phyloP scores from a whole-genome alignment of 176 grass and related monocot genomes.

The Pontederia crassipes region DNA sequence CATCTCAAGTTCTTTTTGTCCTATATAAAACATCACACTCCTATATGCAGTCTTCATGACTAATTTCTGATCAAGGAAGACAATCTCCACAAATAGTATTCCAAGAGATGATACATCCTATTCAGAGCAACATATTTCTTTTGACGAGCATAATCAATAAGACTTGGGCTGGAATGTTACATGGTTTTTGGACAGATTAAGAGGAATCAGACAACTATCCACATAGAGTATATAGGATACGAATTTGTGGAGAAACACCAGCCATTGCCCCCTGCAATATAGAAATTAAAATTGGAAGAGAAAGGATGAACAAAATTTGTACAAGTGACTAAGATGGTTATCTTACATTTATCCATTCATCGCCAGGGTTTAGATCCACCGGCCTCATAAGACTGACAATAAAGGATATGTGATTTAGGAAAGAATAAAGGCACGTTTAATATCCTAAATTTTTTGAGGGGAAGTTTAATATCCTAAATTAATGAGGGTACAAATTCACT shows the following conservation, averaged over 20 bases:
- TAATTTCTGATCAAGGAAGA: constrained; percentile 41
- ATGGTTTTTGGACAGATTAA: no score
- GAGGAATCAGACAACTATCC: background rate
- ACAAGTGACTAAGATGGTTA: background rate
- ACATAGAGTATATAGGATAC: constrained; percentile 40
- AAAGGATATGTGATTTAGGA: constrained; percentile 16
- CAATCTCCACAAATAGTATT: background rate
- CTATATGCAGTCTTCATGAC: constrained; percentile 84
- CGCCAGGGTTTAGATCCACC: constrained; percentile 64
- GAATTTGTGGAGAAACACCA: constrained; percentile 72
- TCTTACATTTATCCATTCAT: constrained; percentile 91
- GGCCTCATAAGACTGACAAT: constrained; percentile 57
- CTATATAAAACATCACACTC: constrained; percentile 83
- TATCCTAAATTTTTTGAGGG: background rate
- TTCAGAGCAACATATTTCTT: no score
- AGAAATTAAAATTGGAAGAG: background rate
- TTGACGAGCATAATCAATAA: no score
- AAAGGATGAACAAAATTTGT: constrained; percentile 4
- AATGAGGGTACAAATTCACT: no score
- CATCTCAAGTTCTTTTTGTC: constrained; percentile 92
- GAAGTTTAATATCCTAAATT: background rate
- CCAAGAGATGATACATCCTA: background rate
- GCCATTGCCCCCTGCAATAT: constrained; percentile 65
- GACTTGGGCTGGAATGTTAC: no score
- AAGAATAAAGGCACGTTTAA: background rate